phyloP scores from a whole-genome alignment of 805 yeast species.

The Suhomyces sp. region DNA sequence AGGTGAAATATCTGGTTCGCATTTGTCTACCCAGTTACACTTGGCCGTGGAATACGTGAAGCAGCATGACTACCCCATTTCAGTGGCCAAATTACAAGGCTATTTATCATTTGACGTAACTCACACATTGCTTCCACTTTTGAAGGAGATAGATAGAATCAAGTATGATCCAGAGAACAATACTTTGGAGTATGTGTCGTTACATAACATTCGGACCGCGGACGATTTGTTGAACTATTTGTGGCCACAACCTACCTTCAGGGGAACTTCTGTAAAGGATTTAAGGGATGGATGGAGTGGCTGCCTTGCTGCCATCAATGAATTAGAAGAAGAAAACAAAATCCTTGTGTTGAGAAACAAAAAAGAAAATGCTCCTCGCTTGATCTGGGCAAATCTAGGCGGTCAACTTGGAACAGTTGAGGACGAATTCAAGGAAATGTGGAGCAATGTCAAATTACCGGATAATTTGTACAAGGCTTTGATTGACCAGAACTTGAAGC shows the following conservation, averaged over 20 bases:
- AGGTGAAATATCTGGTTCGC: slow-evolving; percentile 47
- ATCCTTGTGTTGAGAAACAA: slow-evolving; percentile 84
- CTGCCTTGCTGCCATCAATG: slow-evolving; percentile 73
- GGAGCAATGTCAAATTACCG: slow-evolving; percentile 80
- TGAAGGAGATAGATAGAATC: slow-evolving; percentile 75
- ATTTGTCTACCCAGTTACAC: slow-evolving; percentile 80
- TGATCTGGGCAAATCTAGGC: slow-evolving; percentile 86
- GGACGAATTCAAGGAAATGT: slow-evolving; percentile 75
- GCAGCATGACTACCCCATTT: slow-evolving; percentile 64
- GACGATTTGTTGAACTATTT: slow-evolving; percentile 73
- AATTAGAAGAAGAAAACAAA: slow-evolving; percentile 72
- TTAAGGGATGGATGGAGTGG: slow-evolving; percentile 93
- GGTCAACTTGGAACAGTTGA: slow-evolving; percentile 71
- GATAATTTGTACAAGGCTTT: slow-evolving; percentile 77
- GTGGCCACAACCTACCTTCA: slow-evolving; percentile 78
- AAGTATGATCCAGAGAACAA: slow-evolving; percentile 57
- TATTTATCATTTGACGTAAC: slow-evolving; percentile 64
- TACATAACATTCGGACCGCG: slow-evolving; percentile 80
- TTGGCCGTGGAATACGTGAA: slow-evolving; percentile 91
- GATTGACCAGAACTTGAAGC: slow-evolving; percentile 84
- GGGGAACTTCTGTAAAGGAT: slow-evolving; percentile 81
- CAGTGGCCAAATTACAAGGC: slow-evolving; percentile 60
- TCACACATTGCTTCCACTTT: slow-evolving; percentile 61
- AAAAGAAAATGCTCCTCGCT: slow-evolving; percentile 90
- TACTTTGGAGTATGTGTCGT: slow-evolving; percentile 82